A percentile compares a stretch with the other conserved stretches of the same genome.
Evolutionary conservation across 495 filamentous ascomycete species (phyloP).

Genomic region (Paragyromitra xinjiangensis): DNA sequence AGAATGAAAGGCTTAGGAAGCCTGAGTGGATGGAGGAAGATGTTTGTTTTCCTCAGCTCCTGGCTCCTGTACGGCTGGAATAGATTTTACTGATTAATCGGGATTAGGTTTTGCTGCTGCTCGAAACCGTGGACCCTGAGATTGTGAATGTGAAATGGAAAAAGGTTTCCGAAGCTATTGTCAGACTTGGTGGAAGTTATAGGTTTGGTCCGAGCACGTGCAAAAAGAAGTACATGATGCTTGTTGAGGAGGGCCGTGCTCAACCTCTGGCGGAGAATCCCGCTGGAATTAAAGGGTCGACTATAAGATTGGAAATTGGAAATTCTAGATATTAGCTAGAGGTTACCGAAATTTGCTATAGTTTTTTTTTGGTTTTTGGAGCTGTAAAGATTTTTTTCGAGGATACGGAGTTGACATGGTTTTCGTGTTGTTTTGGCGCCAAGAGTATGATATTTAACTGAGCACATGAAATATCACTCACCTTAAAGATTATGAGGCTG

Average conservation of each 20-base stretch:
- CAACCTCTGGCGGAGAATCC: slow-evolving; percentile 29
- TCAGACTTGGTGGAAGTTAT: slow-evolving; percentile 76
- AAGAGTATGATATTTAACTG: neutral
- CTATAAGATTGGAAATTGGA: neutral
- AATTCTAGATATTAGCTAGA: neutral
- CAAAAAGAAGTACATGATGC: slow-evolving; percentile 80
- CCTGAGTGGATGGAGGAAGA: slow-evolving; percentile 80
- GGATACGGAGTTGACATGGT: neutral
- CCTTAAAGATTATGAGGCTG: no score
- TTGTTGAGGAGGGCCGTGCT: slow-evolving; percentile 55
- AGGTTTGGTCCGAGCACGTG: slow-evolving; percentile 86
- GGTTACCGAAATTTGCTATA: neutral
- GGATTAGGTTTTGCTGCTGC: slow-evolving; percentile 44
- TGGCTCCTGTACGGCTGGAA: neutral
- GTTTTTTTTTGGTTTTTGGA: neutral
- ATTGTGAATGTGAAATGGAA: slow-evolving; percentile 78
- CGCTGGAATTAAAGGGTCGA: slow-evolving; percentile 8
- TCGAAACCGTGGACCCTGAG: slow-evolving; percentile 49
- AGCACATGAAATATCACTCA: slow-evolving; percentile 15
- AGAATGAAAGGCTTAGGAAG: slow-evolving; percentile 76
- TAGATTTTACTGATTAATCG: slow-evolving; percentile 20
- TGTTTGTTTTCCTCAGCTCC: slow-evolving; percentile 66
- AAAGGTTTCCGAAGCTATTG: slow-evolving; percentile 77
- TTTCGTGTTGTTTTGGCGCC: neutral
- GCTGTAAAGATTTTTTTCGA: neutral